Conservation (phyloP, 2,329 filamentous ascomycete species). For the Epichloe typhina region DNA sequence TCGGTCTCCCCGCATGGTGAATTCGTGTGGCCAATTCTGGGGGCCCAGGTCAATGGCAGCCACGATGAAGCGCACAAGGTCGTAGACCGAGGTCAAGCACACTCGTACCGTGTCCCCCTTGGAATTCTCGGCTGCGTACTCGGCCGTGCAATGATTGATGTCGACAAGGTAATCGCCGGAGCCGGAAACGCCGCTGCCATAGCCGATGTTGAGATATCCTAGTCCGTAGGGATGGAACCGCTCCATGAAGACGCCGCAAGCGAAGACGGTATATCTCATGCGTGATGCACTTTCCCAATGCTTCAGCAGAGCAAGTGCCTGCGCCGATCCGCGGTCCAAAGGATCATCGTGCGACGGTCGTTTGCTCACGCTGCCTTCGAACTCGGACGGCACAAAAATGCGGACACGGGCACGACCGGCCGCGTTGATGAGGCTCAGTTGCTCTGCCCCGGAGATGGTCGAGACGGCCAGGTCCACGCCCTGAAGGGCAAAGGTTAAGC, state of each 20-base stretch:
- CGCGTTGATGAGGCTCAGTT: conserved; percentile 60
- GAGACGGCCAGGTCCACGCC: conserved; percentile 66
- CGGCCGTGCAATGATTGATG: conserved; percentile 41
- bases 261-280: conserved; percentile 58
- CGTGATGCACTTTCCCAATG: conserved; percentile 35
- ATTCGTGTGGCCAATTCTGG: conserved; percentile 52
- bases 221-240: conserved; percentile 58
- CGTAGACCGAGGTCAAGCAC: conserved; percentile 55
- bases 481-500: conserved; percentile 51
- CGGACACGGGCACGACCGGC: conserved; percentile 51
- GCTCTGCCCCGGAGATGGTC: conserved; percentile 52
- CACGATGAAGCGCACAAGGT: conserved; percentile 58
- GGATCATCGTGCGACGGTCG: conserved; percentile 40
- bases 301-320: conserved; percentile 43
- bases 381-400: conserved; percentile 63
- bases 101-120: conserved; percentile 39
- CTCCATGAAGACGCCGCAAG: conserved; percentile 66
- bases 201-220: conserved; percentile 43
- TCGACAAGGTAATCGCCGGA: conserved; percentile 57
- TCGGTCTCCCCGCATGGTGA: conserved; percentile 53
- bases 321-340: conserved; percentile 45
- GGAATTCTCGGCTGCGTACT: conserved; percentile 43
- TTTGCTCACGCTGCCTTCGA: conserved; percentile 49
- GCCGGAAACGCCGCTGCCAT: conserved; percentile 35
- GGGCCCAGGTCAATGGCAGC: conserved; percentile 50